A percentile compares a stretch with the other conserved stretches of the same genome.
These are phyloP conservation scores for Cucurbita maxima DNA, from an alignment of 306 rosid species.

Conservation along the genomic window DNA sequence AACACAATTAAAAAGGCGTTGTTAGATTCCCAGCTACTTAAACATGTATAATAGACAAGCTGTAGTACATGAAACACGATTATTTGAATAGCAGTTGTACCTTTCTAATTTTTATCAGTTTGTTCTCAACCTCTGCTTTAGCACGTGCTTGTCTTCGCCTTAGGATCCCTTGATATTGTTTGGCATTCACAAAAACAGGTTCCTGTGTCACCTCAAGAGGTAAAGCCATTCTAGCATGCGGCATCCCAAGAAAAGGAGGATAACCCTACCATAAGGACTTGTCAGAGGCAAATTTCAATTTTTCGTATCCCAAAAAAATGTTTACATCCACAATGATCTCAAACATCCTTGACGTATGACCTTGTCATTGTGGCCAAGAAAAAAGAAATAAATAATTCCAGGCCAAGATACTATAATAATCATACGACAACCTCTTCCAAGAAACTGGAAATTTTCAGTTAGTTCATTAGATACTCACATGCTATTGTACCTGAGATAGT, in stretches of 20 bases:
- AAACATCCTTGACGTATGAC: neutral
- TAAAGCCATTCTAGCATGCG: conserved; percentile 90
- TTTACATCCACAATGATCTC: neutral
- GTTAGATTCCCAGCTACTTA: neutral
- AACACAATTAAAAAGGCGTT: neutral
- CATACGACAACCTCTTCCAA: neutral
- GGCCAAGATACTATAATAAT: neutral
- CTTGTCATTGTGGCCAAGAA: neutral
- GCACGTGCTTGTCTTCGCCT: conserved; percentile 97
- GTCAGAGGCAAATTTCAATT: neutral
- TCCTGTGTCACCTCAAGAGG: conserved; percentile 97
- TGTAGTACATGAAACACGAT: neutral
- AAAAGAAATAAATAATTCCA: neutral
- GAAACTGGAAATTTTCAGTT: neutral
- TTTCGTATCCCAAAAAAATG: neutral
- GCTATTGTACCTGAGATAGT: neutral
- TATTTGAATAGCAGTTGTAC: conserved; percentile 19
- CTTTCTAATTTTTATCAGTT: conserved; percentile 83
- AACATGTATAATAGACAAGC: neutral
- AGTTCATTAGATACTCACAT: neutral
- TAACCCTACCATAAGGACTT: conserved; percentile 42
- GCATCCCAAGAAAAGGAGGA: conserved; percentile 78
- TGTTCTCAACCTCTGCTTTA: conserved; percentile 86
- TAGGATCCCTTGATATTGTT: conserved; percentile 91
- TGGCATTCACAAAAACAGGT: conserved; percentile 95